Evolutionary conservation across 441 rosid species (phyloP), one percentile per base, ranked within the genome.

Genomic region (Erodium moschatum): DNA sequence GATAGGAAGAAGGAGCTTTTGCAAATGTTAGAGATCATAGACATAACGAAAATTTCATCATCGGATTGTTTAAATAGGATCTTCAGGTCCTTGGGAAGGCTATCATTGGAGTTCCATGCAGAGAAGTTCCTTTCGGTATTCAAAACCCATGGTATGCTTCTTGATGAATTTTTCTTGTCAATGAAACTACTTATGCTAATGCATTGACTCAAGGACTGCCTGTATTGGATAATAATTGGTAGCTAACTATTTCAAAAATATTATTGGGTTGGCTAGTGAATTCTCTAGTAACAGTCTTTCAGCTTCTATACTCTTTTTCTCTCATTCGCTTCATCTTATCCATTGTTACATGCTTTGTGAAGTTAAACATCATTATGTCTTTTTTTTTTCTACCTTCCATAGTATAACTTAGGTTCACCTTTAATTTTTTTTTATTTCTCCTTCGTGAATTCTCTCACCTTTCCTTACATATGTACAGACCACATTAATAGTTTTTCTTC

Each of bases 71-170:
- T 79, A 69, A 70, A 69, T 65, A 76, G 72, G 65, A 68, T 93
- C 79, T 91, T 93, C 72, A 76, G 70, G 69, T 85, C 82, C 71
- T 81, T 91, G 67, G 97, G 97, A 67, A 85, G 84, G 69, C 81
- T 83, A 65, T 69, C 75, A 10, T 64, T 85, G 82, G 93, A 83
- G 74, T 78, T 87, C 48, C 67, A 67, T 27, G 87, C 85, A 8
- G 64, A 76, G 77, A 87, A 85, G 76, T 83, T 85, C 73, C 86
- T 93, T 70, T 65, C 70, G 82, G 73, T 75, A 65, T 75, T 85
- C 46, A 81, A 81, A 81, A 71, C 62, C 24, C 46, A 67, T 75
- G 88, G 94, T 90, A 87, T 38, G 79, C 67, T 74, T 44, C 78
- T 46, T 54, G 10, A 7, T 64, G 6, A 18, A 5, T 64, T 72